A percentile compares a stretch with the other conserved stretches of the same genome.
Evolutionary conservation across 192 early-diverging fungal genomes (phyloP).

Genomic region (Rhizophagus sp.): DNA sequence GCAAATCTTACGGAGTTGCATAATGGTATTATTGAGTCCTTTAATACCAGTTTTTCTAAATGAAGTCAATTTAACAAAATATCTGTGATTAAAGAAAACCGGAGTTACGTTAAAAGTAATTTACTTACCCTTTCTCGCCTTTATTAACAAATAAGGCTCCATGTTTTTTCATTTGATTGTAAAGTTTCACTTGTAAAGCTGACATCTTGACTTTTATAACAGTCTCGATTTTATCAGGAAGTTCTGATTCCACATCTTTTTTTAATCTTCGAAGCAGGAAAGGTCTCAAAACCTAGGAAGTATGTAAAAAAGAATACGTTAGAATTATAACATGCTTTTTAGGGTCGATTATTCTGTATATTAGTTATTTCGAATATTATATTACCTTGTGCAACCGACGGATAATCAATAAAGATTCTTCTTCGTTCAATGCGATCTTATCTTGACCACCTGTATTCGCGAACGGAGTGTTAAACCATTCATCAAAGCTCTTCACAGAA

Average conservation of each 20-base stretch:
- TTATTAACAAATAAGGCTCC: conserved; percentile 68
- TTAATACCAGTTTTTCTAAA: conserved; percentile 60
- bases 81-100: background rate
- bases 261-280: conserved; percentile 96
- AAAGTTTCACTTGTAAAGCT: conserved; percentile 79
- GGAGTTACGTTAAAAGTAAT: conserved; percentile 3
- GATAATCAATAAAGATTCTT: conserved; percentile 96
- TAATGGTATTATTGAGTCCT: conserved; percentile 92
- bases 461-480: conserved; percentile 99
- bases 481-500: conserved; percentile 95
- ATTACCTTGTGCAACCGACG: conserved; percentile 89
- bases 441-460: conserved; percentile 80
- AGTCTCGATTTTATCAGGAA: conserved; percentile 96
- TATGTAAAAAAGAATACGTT: background rate
- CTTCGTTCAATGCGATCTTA: conserved; percentile 93
- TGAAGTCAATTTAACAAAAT: background rate
- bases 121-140: conserved; percentile 60
- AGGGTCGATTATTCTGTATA: no score
- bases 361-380: background rate
- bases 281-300: conserved; percentile 75
- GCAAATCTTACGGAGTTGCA: conserved; percentile 98
- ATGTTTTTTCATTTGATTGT: conserved; percentile 83
- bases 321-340: background rate
- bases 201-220: conserved; percentile 92
- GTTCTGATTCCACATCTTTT: conserved; percentile 96